These are phyloP conservation scores for Clonostachys solani DNA, from an alignment of 2,329 filamentous ascomycete species.

Conservation along the genomic window DNA sequence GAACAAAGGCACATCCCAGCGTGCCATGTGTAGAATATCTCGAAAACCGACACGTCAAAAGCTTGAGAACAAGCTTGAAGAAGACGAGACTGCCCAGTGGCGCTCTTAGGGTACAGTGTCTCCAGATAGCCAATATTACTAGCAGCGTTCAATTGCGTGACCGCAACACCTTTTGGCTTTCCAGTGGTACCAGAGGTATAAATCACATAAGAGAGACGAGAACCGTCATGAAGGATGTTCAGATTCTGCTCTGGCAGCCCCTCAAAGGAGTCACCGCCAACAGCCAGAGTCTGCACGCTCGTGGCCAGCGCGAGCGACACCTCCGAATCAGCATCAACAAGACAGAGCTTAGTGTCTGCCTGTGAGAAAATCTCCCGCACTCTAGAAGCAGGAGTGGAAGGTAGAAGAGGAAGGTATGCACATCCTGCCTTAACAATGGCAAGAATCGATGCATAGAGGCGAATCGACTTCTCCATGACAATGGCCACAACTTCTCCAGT, in stretches of 20 bases:
- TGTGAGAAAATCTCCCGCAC: slow-evolving; percentile 58
- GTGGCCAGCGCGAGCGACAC: slow-evolving; percentile 6
- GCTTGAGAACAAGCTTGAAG: slow-evolving; percentile 81
- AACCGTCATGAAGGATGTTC: slow-evolving; percentile 28
- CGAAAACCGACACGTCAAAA: slow-evolving; percentile 86
- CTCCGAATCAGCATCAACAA: slow-evolving; percentile 28
- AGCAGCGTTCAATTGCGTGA: slow-evolving; percentile 71
- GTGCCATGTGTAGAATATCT: slow-evolving; percentile 83
- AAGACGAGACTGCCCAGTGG: slow-evolving; percentile 45
- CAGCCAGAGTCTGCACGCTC: slow-evolving; percentile 19
- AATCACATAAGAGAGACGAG: slow-evolving; percentile 68
- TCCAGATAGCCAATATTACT: slow-evolving; percentile 69
- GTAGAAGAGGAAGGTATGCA: slow-evolving; percentile 76
- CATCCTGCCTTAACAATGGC: slow-evolving; percentile 71
- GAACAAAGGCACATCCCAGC: slow-evolving; percentile 76
- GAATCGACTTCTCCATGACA: slow-evolving; percentile 70
- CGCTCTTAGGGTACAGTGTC: slow-evolving; percentile 56
- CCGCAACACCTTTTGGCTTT: slow-evolving; percentile 71
- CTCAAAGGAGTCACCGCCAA: slow-evolving; percentile 15
- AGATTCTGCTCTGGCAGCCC: slow-evolving; percentile 23
- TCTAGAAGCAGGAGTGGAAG: slow-evolving; percentile 62
- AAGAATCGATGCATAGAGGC: slow-evolving; percentile 71
- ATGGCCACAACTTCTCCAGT: slow-evolving; percentile 64
- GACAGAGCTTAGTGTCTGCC: slow-evolving; percentile 42
- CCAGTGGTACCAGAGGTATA: slow-evolving; percentile 85